Evolutionary conservation across 768 basidiomycete species (phyloP).

Genomic region (Basidioascus undulatus): DNA sequence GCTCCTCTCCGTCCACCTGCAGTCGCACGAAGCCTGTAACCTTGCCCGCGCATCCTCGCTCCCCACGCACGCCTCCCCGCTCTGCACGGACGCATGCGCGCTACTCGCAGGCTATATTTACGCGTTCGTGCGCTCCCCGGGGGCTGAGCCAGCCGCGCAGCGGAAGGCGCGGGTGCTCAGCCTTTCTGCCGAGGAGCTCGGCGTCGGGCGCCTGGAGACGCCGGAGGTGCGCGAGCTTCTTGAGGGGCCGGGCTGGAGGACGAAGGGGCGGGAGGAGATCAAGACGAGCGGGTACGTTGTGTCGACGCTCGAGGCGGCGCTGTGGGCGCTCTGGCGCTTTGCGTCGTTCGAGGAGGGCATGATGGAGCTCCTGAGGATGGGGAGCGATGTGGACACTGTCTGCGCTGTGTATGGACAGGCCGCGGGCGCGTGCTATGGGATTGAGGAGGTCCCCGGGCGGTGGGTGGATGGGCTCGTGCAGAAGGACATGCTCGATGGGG

Average conservation of each 20-base stretch:
- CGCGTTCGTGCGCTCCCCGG: slow-evolving; percentile 2
- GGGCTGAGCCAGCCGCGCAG: not conserved
- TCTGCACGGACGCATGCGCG: slow-evolving; percentile 1
- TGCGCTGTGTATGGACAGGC: slow-evolving; percentile 6
- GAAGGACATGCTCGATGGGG: no score
- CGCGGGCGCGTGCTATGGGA: slow-evolving; percentile 6
- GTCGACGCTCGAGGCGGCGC: slow-evolving; percentile 7
- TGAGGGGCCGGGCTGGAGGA: slow-evolving; percentile 3
- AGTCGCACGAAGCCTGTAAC: not conserved
- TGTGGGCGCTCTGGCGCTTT: slow-evolving; percentile 5
- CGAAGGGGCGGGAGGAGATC: slow-evolving; percentile 1
- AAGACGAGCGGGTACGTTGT: slow-evolving; percentile 6
- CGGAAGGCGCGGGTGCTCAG: slow-evolving; percentile 3
- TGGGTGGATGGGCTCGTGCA: no score
- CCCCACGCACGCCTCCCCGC: not conserved
- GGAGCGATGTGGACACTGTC: slow-evolving; percentile 8
- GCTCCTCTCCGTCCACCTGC: not conserved
- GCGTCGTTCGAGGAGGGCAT: slow-evolving; percentile 7
- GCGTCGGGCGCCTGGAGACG: not conserved
- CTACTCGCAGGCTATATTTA: slow-evolving; percentile 1
- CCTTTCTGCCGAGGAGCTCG: not conserved
- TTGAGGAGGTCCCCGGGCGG: slow-evolving; percentile 3
- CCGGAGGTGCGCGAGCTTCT: not conserved
- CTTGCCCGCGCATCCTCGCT: not conserved
- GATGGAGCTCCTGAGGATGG: slow-evolving; percentile 3